Percentiles rank a stretch among this genome's conserved stretches.
phyloP scores from a whole-genome alignment of 805 yeast genomes.

The Spathaspora gorwiae region DNA sequence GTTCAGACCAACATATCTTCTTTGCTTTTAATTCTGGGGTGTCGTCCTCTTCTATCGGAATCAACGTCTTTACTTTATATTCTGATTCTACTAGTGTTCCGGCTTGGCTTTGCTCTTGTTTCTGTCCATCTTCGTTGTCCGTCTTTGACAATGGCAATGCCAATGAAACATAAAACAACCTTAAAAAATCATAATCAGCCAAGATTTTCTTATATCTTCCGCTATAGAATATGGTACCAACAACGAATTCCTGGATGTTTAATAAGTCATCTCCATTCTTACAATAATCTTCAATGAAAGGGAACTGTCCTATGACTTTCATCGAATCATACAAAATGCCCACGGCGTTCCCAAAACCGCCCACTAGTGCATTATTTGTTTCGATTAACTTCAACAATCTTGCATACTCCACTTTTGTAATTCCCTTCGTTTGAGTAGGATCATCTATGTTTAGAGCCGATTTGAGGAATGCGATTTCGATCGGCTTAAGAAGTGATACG shows the following conservation, averaged over 20 bases:
- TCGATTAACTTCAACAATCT: conserved; percentile 17
- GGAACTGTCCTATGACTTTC: conserved; percentile 44
- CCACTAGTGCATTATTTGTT: background rate
- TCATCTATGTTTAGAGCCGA: conserved; percentile 10
- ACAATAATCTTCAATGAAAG: conserved; percentile 33
- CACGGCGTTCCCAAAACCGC: background rate
- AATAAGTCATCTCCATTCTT: conserved; percentile 36
- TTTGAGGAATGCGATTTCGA: conserved; percentile 18
- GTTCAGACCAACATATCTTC: conserved; percentile 23
- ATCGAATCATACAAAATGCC: conserved; percentile 37
- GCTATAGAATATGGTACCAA: conserved; percentile 31
- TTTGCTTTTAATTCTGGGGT: conserved; percentile 9
- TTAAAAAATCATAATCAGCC: conserved; percentile 34
- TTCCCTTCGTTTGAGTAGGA: conserved; percentile 1
- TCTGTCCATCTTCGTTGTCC: background rate
- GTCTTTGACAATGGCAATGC: background rate
- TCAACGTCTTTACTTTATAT: conserved; percentile 17
- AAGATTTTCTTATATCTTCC: conserved; percentile 38
- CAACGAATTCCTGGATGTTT: conserved; percentile 28
- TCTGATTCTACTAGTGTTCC: conserved; percentile 1
- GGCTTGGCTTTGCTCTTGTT: background rate
- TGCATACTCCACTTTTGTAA: conserved; percentile 14
- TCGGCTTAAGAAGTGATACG: conserved; percentile 12
- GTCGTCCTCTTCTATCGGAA: conserved; percentile 9
- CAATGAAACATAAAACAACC: conserved; percentile 47